These are phyloP conservation scores for Polytrichum commune DNA, from an alignment of 225 moss, liverwort and hornwort genomes.

Conservation along the genomic window DNA sequence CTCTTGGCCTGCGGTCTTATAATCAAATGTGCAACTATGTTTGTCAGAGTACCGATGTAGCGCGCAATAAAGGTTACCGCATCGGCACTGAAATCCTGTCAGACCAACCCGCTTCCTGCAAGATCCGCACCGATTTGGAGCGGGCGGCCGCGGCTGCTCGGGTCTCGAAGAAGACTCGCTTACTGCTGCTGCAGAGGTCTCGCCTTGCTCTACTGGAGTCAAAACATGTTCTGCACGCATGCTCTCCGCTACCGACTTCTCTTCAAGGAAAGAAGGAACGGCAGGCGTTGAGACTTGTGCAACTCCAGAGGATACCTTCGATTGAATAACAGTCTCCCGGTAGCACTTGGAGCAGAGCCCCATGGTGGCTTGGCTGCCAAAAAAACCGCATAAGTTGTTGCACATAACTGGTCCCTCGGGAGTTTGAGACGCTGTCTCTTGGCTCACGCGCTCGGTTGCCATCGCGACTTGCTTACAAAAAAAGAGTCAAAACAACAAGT, in stretches of 20 bases:
- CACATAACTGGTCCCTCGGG: slow-evolving; percentile 61
- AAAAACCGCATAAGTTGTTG: slow-evolving; percentile 59
- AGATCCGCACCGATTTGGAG: slow-evolving; percentile 51
- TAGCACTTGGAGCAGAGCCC: slow-evolving; percentile 63
- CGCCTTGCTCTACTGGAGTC: slow-evolving; percentile 16
- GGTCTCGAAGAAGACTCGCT: slow-evolving; percentile 9
- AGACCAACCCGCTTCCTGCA: slow-evolving; percentile 61
- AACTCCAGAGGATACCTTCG: slow-evolving; percentile 28
- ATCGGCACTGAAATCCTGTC: slow-evolving; percentile 60
- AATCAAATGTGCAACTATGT: slow-evolving; percentile 56
- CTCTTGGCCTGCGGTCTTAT: slow-evolving; percentile 63
- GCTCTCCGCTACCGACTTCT: slow-evolving; percentile 18
- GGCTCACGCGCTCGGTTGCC: slow-evolving; percentile 50
- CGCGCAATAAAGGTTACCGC: slow-evolving; percentile 47
- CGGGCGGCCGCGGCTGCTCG: slow-evolving; percentile 20
- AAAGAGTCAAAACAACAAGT: neutral
- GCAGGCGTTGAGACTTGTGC: slow-evolving; percentile 9
- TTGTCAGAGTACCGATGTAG: slow-evolving; percentile 63
- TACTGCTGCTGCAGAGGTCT: neutral
- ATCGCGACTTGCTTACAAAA: slow-evolving; percentile 11
- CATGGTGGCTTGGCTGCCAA: slow-evolving; percentile 52
- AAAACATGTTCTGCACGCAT: slow-evolving; percentile 27
- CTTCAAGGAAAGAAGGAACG: neutral
- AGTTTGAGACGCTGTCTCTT: slow-evolving; percentile 55
- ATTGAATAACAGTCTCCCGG: slow-evolving; percentile 43